These are phyloP conservation scores for Cercis canadensis DNA, from an alignment of 306 rosid genomes.

Conservation along the genomic window DNA sequence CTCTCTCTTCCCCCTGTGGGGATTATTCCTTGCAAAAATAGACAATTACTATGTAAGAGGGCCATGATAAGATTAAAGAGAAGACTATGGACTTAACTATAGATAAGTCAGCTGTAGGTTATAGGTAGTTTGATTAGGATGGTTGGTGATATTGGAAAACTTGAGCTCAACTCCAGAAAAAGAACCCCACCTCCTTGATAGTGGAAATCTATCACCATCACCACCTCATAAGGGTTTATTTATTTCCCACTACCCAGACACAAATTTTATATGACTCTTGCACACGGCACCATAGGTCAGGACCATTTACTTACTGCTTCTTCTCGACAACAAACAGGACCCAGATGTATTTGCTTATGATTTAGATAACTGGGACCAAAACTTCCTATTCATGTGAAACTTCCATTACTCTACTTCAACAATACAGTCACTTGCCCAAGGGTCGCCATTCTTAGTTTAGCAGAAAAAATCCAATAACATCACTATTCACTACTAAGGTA, in stretches of 20 bases:
- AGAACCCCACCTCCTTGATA: neutral
- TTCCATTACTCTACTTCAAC: no score
- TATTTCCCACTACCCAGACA: no score
- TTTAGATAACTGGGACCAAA: neutral
- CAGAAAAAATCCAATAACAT: no score
- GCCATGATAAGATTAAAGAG: no score
- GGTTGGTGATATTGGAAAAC: neutral
- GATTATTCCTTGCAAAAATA: neutral
- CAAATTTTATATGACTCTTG: no score
- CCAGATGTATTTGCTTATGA: neutral
- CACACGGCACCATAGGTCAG: neutral
- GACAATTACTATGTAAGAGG: neutral
- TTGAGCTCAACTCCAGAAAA: neutral
- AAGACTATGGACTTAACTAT: neutral
- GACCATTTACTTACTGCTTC: no score
- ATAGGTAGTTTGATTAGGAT: neutral
- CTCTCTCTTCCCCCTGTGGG: no score
- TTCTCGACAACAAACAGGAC: neutral
- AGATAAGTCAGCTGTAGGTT: slow-evolving; percentile 1
- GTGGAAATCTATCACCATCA: neutral
- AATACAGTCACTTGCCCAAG: neutral
- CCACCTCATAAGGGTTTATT: no score
- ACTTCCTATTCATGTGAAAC: no score
- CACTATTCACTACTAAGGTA: no score
- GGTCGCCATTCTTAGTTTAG: no score